These are phyloP conservation scores for Prunus salicina DNA, from an alignment of 306 rosid species.

Conservation along the genomic window DNA sequence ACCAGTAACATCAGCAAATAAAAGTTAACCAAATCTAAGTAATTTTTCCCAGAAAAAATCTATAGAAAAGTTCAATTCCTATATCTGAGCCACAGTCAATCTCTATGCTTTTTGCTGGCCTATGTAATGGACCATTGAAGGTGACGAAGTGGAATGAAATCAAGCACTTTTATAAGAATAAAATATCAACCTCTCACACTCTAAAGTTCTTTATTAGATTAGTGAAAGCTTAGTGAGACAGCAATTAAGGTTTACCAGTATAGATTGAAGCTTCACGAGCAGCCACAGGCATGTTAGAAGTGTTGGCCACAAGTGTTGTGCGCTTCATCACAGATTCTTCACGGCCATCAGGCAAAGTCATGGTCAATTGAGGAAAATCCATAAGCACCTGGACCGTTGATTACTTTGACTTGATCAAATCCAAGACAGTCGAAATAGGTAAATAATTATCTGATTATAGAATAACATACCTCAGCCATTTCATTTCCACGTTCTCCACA, in stretches of 20 bases:
- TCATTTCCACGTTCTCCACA: slow-evolving; percentile 99
- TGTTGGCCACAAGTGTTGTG: slow-evolving; percentile 97
- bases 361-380: slow-evolving; percentile 99
- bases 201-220: not conserved
- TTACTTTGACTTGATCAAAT: slow-evolving; percentile 18
- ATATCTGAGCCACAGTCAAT: not conserved
- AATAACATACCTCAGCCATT: slow-evolving; percentile 82
- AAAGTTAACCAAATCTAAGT: too few species aligned
- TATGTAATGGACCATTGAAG: not conserved
- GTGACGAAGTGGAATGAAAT: not conserved
- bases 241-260: slow-evolving; percentile 57
- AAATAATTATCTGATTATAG: not conserved
- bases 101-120: not conserved
- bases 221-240: not conserved
- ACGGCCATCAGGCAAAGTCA: slow-evolving; percentile 99
- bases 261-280: slow-evolving; percentile 99
- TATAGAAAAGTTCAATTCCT: not conserved
- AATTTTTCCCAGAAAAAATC: not conserved
- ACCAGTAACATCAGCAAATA: not conserved
- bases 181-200: not conserved
- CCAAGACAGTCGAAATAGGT: not conserved
- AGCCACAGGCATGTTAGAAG: slow-evolving; percentile 99
- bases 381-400: slow-evolving; percentile 70
- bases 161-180: not conserved
- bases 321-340: slow-evolving; percentile 99